phyloP scores from a whole-genome alignment of 306 rosid species.

The Begonia loranthoides region DNA sequence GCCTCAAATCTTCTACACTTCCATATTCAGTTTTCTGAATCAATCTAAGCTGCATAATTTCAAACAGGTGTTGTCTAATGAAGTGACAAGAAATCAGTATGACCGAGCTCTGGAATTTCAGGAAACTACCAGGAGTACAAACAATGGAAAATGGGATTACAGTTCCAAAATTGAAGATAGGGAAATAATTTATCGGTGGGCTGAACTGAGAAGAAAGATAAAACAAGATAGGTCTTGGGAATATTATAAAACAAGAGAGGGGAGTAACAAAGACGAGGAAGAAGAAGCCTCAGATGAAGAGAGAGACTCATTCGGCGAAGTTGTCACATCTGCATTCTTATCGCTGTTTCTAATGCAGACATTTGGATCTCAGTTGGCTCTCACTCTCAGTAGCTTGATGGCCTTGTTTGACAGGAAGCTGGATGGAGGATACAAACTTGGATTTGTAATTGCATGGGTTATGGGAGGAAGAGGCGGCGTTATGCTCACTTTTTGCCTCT shows the following conservation, averaged over 20 bases:
- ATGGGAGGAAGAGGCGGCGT: conserved; percentile 76
- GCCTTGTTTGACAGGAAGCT: conserved; percentile 62
- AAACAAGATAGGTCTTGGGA: conserved; percentile 32
- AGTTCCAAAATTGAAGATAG: conserved; percentile 42
- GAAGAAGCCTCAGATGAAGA: conserved; percentile 16
- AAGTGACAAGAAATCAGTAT: conserved; percentile 49
- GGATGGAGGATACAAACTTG: conserved; percentile 63
- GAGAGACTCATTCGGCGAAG: conserved; percentile 52
- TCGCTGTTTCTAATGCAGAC: conserved; percentile 47
- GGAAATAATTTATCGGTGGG: conserved; percentile 43
- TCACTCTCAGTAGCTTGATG: conserved; percentile 55
- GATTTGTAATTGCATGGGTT: conserved; percentile 66
- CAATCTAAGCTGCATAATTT: no score
- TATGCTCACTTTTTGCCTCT: conserved; percentile 60
- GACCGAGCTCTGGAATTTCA: conserved; percentile 39
- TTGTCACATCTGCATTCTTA: conserved; percentile 51
- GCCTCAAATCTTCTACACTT: no score
- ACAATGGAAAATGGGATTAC: conserved; percentile 33
- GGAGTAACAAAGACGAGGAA: conserved; percentile 34
- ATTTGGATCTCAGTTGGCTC: conserved; percentile 49
- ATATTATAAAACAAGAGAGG: conserved; percentile 18
- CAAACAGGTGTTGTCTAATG: conserved; percentile 66
- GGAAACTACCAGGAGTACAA: conserved; percentile 20
- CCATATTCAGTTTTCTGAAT: no score
- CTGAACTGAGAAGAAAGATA: conserved; percentile 41